A percentile compares a stretch with the other conserved stretches of the same genome.
These are phyloP conservation scores for Ganoderma meredithae DNA, from an alignment of 1,284 basidiomycete genomes.

Conservation along the genomic window DNA sequence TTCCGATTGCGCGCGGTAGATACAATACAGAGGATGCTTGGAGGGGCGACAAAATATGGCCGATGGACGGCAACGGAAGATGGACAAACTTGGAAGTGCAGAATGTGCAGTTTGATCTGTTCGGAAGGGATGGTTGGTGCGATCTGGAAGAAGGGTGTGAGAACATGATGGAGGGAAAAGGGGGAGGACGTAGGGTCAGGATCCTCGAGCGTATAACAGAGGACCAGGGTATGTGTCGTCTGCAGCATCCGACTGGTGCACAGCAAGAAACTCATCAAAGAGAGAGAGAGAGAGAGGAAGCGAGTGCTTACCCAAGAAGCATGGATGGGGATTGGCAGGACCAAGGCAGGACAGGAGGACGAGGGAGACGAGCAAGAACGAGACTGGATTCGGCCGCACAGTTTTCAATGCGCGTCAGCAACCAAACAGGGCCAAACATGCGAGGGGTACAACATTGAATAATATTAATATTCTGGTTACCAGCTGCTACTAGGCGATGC, in stretches of 20 bases:
- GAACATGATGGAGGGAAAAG: neutral
- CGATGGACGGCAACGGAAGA: no score
- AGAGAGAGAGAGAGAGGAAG: neutral
- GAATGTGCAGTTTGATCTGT: neutral
- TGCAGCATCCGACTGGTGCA: conserved; percentile 42
- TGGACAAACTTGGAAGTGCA: no score
- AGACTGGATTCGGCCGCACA: no score
- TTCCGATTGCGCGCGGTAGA: neutral
- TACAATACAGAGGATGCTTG: neutral
- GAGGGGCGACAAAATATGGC: neutral
- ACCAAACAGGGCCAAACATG: no score
- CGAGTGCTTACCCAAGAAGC: neutral
- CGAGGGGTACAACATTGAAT: no score
- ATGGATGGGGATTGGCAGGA: neutral
- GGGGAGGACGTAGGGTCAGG: conserved; percentile 31
- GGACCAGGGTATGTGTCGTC: conserved; percentile 40
- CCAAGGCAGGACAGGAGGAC: neutral
- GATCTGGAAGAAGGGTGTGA: neutral
- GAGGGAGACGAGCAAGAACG: neutral
- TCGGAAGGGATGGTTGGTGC: neutral
- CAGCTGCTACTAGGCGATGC: no score
- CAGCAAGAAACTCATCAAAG: conserved; percentile 42
- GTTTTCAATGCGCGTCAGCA: no score
- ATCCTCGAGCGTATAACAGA: conserved; percentile 41
- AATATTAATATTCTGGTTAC: no score